Conservation (phyloP, 768 basidiomycete species). For the Galerina sulciceps region DNA sequence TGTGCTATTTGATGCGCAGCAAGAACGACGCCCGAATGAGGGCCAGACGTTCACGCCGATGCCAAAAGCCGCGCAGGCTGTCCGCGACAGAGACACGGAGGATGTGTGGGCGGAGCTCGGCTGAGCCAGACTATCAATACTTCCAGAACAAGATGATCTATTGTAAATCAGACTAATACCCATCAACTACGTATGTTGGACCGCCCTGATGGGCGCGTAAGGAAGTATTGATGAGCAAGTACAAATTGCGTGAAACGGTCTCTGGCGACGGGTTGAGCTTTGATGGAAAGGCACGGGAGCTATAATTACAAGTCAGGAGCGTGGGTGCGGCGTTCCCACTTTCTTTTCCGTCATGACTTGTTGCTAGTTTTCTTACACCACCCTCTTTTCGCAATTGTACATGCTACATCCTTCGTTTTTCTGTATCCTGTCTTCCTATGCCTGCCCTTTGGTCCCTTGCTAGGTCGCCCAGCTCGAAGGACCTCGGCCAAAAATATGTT, state of each 20-base stretch:
- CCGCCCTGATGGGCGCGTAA: too few species aligned
- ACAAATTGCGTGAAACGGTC: background rate
- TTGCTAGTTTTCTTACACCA: conserved; percentile 15
- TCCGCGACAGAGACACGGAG: conserved; percentile 61
- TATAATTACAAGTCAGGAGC: conserved; percentile 10
- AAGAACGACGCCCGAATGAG: conserved; percentile 20
- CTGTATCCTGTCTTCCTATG: conserved; percentile 29
- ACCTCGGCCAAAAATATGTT: conserved; percentile 30
- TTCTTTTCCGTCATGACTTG: conserved; percentile 17
- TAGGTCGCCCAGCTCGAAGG: conserved; percentile 33
- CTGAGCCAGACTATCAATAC: conserved; percentile 23
- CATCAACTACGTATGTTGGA: too few species aligned
- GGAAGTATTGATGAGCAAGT: background rate
- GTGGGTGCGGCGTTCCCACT: conserved; percentile 23
- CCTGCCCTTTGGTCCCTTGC: conserved; percentile 47
- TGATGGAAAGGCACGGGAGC: conserved; percentile 4
- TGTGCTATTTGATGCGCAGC: conserved; percentile 65
- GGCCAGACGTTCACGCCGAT: conserved; percentile 50
- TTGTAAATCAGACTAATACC: background rate
- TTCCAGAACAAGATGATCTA: background rate
- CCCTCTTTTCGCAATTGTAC: conserved; percentile 21
- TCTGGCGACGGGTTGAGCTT: conserved; percentile 9
- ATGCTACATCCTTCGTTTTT: background rate
- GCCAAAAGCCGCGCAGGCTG: conserved; percentile 61
- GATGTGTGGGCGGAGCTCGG: conserved; percentile 77